phyloP scores from a whole-genome alignment of 176 grass and related monocot species.

The Eleusine coracana region DNA sequence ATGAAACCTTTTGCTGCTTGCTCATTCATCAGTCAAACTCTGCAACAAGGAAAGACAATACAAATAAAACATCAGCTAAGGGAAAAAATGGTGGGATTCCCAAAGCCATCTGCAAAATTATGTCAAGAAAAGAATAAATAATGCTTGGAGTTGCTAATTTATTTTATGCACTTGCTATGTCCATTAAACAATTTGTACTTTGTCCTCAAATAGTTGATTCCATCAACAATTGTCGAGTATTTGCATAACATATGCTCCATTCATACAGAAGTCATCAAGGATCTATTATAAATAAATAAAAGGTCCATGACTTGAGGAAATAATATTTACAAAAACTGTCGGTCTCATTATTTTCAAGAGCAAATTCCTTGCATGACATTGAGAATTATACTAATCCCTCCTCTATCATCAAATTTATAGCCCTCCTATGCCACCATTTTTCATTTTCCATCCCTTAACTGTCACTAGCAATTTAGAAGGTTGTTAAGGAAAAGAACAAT shows the following conservation, averaged over 20 bases:
- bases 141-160: background rate
- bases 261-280: background rate
- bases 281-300: background rate
- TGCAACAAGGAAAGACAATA: conserved; percentile 29
- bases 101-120: background rate
- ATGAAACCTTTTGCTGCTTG: background rate
- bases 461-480: too few species aligned
- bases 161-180: background rate
- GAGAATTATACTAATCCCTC: too few species aligned
- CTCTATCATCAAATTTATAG: too few species aligned
- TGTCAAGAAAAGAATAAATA: background rate
- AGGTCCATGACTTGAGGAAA: background rate
- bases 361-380: too few species aligned
- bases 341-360: background rate
- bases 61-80: background rate
- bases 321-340: background rate
- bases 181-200: background rate
- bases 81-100: background rate
- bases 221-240: background rate
- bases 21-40: conserved; percentile 41
- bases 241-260: background rate
- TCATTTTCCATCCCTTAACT: too few species aligned
- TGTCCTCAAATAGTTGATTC: background rate
- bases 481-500: too few species aligned
- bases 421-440: too few species aligned